Conservation (phyloP, 1,139 yeast species). For the Saccharomyces hybrid region DNA sequence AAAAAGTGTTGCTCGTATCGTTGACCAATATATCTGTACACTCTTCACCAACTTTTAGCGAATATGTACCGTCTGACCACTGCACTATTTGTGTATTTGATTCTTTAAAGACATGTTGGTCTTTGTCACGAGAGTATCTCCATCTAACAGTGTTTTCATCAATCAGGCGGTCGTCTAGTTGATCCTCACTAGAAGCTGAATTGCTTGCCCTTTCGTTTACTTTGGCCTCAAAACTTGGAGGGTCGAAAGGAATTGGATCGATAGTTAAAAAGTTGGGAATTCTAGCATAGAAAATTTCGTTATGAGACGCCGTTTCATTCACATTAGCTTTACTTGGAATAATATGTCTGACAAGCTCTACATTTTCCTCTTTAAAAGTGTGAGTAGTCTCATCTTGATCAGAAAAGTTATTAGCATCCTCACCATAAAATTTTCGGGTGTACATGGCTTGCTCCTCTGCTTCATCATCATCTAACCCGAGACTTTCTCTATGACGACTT, state of each 20-base stretch:
- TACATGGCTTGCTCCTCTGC: conserved; percentile 33
- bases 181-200: conserved; percentile 35
- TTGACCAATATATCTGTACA: conserved; percentile 68
- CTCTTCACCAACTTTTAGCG: conserved; percentile 82
- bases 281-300: conserved; percentile 50
- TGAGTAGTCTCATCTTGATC: conserved; percentile 38
- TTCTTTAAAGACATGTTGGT: conserved; percentile 63
- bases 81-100: conserved; percentile 84
- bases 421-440: conserved; percentile 31
- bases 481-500: conserved; percentile 12
- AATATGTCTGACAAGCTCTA: conserved; percentile 64
- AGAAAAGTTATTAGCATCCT: conserved; percentile 29
- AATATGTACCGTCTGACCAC: conserved; percentile 90
- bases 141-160: conserved; percentile 86
- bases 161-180: conserved; percentile 46
- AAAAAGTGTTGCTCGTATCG: conserved; percentile 63
- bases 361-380: conserved; percentile 45
- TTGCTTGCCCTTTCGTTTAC: conserved; percentile 35
- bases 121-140: conserved; percentile 69
- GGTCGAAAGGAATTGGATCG: conserved; percentile 85
- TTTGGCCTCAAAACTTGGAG: conserved; percentile 48
- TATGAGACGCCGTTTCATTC: conserved; percentile 26
- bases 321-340: conserved; percentile 43
- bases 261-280: conserved; percentile 77
- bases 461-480: conserved; percentile 22